These are phyloP conservation scores for Teratosphaeria nubilosa DNA, from an alignment of 2,329 filamentous ascomycete species.

Conservation along the genomic window DNA sequence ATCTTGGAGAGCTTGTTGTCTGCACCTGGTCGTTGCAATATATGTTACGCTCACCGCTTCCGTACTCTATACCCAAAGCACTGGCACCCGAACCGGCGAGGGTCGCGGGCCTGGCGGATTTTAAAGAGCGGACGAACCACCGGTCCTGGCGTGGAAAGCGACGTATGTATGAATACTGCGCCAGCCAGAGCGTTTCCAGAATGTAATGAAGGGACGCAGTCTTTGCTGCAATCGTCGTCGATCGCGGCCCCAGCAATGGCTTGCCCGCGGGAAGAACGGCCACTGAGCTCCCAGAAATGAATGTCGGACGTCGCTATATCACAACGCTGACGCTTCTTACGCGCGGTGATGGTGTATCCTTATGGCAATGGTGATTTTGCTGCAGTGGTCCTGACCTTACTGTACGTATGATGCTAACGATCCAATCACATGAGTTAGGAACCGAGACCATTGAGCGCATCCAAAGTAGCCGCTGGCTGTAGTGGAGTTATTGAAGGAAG, in stretches of 20 bases:
- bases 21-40: not conserved
- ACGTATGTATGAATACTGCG: not conserved
- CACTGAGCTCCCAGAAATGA: not conserved
- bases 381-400: not conserved
- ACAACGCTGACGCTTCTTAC: not conserved
- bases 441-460: not conserved
- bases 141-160: not conserved
- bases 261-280: not conserved
- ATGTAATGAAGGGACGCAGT: not conserved
- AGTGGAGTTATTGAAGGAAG: conserved; percentile 8
- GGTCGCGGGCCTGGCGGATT: conserved; percentile 8
- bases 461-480: conserved; percentile 4
- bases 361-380: not conserved
- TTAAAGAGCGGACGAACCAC: conserved; percentile 7
- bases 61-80: not conserved
- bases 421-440: not conserved
- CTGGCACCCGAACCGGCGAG: not conserved
- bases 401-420: not conserved
- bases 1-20: not conserved
- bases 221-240: not conserved
- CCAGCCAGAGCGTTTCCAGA: not conserved
- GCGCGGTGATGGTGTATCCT: not conserved
- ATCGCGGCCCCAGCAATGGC: not conserved
- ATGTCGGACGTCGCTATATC: not conserved
- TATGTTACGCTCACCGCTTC: not conserved